Base-by-base conservation (phyloP, 495 filamentous ascomycete genomes). In the Aspergillus biplanus region DNA sequence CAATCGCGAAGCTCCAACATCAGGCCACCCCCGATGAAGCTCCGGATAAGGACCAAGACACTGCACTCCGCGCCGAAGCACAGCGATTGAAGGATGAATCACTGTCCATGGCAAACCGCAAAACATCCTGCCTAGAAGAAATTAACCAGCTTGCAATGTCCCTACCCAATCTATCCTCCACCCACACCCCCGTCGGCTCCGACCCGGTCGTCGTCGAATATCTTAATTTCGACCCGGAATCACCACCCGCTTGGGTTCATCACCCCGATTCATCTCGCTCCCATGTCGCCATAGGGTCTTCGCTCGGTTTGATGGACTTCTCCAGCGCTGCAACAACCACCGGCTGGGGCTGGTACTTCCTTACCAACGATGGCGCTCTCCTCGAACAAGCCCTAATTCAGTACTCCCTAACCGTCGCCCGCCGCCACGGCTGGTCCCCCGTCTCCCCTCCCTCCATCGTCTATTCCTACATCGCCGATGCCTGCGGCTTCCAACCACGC, bases 301-400 rank as follows among this genome's bases (percentile, higher is more conserved):
- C 90, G 65, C 84, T 99, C 0, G 83, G 87, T 21, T 79, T 98
- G 2, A 78, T 99, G 52, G 96, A 99, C 76, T 97, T 99, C 69
- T 80, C 87, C 11, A 85, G 81, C 56, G 92, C 93, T 4, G 88
- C 86, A 18, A 88, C 85, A 8, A 87, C 90, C 18, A 90, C 87
- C 37, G 95, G 95, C 15, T 98, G 93, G 93, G 95, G 95, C 0
- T 99, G 93, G 92, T 99, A 99, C 76, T 97, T 90, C 73, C 86
- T 99, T 0, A 82, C 88, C 35, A 90, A 96, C 74, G 94, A 96
- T 64, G 93, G 87, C 7, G 93, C 92, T 0, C 83, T 95, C 73
- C 83, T 99, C 3, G 95, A 98, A 72, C 93, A 97, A 71, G 95
- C 95, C 0, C 84, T 99, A 0, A 75, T 97, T n/a, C 87, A 89